A percentile compares a stretch with the other conserved stretches of the same genome.
Conservation (phyloP, 164 flowering plant genomes). For the Annona squamosa region DNA sequence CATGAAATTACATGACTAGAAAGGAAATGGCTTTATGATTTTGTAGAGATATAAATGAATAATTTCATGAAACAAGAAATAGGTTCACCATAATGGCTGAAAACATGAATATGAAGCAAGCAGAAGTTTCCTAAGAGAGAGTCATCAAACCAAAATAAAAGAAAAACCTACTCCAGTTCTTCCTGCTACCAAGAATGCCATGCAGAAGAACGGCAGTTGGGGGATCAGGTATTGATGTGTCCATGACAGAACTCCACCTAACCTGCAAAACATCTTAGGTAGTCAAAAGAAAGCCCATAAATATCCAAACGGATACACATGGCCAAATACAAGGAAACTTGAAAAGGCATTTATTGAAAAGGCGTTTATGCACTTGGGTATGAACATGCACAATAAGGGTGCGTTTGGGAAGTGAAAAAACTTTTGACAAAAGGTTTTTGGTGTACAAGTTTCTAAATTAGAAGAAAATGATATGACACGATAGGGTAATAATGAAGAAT, state of each 20-base stretch:
- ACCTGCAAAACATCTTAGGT: slow-evolving; percentile 39
- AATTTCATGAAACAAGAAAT: no score
- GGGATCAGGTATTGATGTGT: slow-evolving; percentile 51
- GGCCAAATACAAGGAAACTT: not conserved
- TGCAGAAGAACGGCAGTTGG: slow-evolving; percentile 96
- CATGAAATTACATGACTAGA: not conserved
- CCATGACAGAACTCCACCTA: slow-evolving; percentile 59
- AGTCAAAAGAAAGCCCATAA: not conserved
- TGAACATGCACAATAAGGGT: no score
- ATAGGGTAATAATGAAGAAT: no score
- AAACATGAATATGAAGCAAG: not conserved
- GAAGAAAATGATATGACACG: no score
- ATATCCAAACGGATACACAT: not conserved
- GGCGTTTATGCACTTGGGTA: no score
- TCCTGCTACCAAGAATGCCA: slow-evolving; percentile 92
- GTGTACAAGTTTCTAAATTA: no score
- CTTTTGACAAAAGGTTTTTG: no score
- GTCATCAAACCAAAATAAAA: not conserved
- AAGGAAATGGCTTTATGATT: no score
- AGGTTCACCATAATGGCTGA: no score
- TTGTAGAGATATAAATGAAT: no score
- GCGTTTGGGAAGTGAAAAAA: no score
- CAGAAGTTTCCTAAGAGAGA: not conserved
- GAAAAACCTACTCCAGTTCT: slow-evolving; percentile 80
- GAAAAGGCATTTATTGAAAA: no score